These are phyloP conservation scores for Brassica balearica DNA, from an alignment of 441 rosid genomes.

Conservation along the genomic window DNA sequence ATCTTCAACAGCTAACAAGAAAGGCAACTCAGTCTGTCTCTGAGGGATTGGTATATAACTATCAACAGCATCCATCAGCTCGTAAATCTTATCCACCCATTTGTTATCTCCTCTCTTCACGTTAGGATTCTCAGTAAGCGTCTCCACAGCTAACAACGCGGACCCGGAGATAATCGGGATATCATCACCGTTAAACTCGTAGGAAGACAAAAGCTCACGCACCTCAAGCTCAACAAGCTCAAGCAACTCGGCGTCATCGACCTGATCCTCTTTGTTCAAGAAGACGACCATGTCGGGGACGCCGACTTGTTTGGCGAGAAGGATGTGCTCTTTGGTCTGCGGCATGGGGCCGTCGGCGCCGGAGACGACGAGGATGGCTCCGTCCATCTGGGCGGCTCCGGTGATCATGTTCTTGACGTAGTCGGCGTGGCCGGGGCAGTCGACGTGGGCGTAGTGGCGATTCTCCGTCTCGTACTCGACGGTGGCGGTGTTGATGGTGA, in stretches of 20 bases:
- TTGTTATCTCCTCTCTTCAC: conserved; percentile 79
- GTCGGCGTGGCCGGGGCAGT: conserved; percentile 94
- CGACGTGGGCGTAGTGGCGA: conserved; percentile 95
- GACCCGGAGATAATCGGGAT: conserved; percentile 85
- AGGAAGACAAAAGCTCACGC: conserved; percentile 81
- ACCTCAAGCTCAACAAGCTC: conserved; percentile 95
- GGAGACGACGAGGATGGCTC: conserved; percentile 85
- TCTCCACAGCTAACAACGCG: conserved; percentile 83
- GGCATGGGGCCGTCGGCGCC: conserved; percentile 95
- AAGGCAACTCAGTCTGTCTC: conserved; percentile 87
- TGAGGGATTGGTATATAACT: conserved; percentile 87
- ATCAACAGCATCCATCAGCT: conserved; percentile 95
- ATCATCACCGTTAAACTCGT: conserved; percentile 88
- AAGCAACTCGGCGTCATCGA: conserved; percentile 85
- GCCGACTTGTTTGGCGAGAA: conserved; percentile 89
- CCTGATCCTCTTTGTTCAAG: conserved; percentile 91
- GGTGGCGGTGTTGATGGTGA: conserved; percentile 97
- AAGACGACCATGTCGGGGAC: conserved; percentile 94
- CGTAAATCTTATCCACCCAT: conserved; percentile 97
- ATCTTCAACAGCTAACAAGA: conserved; percentile 90
- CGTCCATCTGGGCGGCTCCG: conserved; percentile 94
- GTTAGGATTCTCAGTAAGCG: conserved; percentile 71
- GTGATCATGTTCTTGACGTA: conserved; percentile 93
- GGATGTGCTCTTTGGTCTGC: conserved; percentile 86
- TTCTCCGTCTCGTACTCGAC: conserved; percentile 90